Percentiles rank a stretch among this genome's conserved stretches.
Evolutionary conservation across 805 yeast genomes (phyloP).

Genomic region (Starmerella powellii): DNA sequence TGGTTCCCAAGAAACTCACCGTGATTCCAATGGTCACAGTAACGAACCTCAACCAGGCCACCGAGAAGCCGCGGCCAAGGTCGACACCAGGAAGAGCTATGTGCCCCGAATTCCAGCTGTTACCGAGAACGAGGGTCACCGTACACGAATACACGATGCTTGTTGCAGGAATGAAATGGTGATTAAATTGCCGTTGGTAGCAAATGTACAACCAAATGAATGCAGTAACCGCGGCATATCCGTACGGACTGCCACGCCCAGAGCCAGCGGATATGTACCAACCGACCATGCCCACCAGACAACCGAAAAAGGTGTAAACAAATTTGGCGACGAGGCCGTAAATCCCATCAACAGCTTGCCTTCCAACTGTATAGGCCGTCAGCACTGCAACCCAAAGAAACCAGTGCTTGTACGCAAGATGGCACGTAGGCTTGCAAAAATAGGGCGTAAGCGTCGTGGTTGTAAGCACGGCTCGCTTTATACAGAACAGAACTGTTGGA

Average conservation of each 20-base stretch:
- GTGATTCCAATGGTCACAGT: conserved; percentile 27
- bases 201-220: conserved; percentile 23
- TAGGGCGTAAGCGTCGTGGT: conserved; percentile 23
- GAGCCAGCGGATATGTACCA: conserved; percentile 30
- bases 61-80: conserved; percentile 25
- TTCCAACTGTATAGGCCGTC: conserved; percentile 25
- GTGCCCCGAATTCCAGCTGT: conserved; percentile 27
- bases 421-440: conserved; percentile 22
- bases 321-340: conserved; percentile 25
- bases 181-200: conserved; percentile 27
- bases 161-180: conserved; percentile 25
- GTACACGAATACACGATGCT: conserved; percentile 26
- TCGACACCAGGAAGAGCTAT: conserved; percentile 14
- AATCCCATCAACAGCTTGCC: conserved; percentile 28
- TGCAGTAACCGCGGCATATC: conserved; percentile 27
- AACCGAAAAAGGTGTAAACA: conserved; percentile 26
- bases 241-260: conserved; percentile 29
- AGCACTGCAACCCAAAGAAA: conserved; percentile 28
- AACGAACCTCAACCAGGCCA: conserved; percentile 30
- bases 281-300: conserved; percentile 27
- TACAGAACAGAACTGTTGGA: conserved; percentile 20
- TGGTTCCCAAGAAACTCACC: conserved; percentile 26
- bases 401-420: conserved; percentile 20
- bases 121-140: conserved; percentile 26
- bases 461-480: conserved; percentile 23